These are phyloP conservation scores for Chrysoporthe puriensis DNA, from an alignment of 2,329 filamentous ascomycete species.

Conservation along the genomic window DNA sequence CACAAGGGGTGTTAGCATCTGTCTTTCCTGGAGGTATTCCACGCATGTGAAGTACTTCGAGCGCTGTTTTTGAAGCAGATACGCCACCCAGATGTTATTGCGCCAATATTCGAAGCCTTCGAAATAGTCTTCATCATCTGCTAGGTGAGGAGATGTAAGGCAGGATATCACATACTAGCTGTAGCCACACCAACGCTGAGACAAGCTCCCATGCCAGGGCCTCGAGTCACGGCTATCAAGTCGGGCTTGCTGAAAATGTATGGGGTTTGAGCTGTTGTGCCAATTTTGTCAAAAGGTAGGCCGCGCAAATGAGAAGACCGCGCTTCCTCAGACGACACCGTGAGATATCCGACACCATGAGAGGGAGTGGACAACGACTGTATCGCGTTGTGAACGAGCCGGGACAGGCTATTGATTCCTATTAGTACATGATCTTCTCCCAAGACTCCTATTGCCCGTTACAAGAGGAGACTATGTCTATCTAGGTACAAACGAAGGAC, in stretches of 20 bases:
- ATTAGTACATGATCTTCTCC: neutral
- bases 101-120: neutral
- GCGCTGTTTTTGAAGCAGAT: neutral
- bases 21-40: neutral
- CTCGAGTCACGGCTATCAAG: conserved; percentile 86
- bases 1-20: neutral
- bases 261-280: conserved; percentile 19
- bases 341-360: neutral
- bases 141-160: neutral
- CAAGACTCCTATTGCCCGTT: neutral
- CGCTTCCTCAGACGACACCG: neutral
- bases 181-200: conserved; percentile 78
- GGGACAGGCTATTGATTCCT: conserved; percentile 53
- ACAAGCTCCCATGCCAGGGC: conserved; percentile 84
- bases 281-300: neutral
- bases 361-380: conserved; percentile 46
- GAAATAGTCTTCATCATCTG: no score
- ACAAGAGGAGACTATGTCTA: neutral
- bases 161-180: conserved; percentile 54
- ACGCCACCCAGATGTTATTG: conserved; percentile 36
- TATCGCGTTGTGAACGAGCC: conserved; percentile 69
- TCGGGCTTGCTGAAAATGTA: conserved; percentile 62
- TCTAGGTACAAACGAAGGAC: neutral
- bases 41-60: neutral
- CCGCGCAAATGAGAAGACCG: neutral